These are phyloP conservation scores for Phoma herbarum DNA, from an alignment of 2,329 filamentous ascomycete genomes.

Conservation along the genomic window DNA sequence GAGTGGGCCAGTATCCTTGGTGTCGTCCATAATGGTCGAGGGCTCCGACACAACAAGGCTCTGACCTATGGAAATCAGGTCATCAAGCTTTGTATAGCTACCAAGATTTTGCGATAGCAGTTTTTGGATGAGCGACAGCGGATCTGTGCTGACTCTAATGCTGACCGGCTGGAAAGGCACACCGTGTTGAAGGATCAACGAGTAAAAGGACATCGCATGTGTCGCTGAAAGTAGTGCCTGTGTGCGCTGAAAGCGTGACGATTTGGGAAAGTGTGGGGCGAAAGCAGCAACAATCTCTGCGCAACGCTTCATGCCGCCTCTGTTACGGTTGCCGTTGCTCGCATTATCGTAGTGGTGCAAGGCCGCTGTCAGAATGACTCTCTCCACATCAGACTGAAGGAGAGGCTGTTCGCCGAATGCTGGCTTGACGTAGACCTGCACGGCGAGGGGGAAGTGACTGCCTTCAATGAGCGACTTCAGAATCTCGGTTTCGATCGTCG, in stretches of 20 bases:
- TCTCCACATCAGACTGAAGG: slow-evolving; percentile 61
- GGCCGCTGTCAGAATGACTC: slow-evolving; percentile 69
- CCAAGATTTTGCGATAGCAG: slow-evolving; percentile 78
- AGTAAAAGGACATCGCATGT: slow-evolving; percentile 78
- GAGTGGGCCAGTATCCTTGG: slow-evolving; percentile 59
- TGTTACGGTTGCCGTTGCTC: slow-evolving; percentile 78
- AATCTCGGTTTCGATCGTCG: slow-evolving; percentile 74
- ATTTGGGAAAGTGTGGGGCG: slow-evolving; percentile 63
- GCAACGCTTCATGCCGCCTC: slow-evolving; percentile 80
- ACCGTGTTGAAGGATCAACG: slow-evolving; percentile 78
- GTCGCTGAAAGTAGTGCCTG: slow-evolving; percentile 75
- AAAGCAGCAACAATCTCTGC: slow-evolving; percentile 69
- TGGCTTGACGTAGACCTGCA: slow-evolving; percentile 66
- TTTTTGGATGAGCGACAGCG: slow-evolving; percentile 75
- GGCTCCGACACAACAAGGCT: slow-evolving; percentile 65
- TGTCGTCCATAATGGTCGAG: slow-evolving; percentile 47
- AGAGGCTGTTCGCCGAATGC: slow-evolving; percentile 61
- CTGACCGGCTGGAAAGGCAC: slow-evolving; percentile 82
- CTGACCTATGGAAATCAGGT: slow-evolving; percentile 73
- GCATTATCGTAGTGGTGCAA: slow-evolving; percentile 81
- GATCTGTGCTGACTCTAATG: slow-evolving; percentile 78
- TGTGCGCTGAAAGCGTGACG: slow-evolving; percentile 63
- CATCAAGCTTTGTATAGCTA: slow-evolving; percentile 77
- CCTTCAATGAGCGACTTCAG: slow-evolving; percentile 72
- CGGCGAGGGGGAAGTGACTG: slow-evolving; percentile 69